Base-by-base conservation (phyloP, 2,329 filamentous ascomycete genomes). In the Apiospora saccharicola region DNA sequence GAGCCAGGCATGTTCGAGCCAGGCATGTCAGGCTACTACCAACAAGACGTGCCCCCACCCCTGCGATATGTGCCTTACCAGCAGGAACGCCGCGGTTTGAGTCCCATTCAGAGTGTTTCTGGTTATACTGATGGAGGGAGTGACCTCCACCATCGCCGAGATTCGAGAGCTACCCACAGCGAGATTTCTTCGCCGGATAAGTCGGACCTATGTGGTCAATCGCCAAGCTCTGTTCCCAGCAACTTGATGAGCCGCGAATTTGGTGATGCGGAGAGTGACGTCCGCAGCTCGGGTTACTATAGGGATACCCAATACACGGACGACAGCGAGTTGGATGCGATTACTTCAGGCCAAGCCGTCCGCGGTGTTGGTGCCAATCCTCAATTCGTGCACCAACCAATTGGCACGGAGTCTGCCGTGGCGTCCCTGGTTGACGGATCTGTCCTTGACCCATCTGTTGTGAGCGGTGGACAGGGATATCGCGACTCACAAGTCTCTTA, bases 81-180 rank as follows among this genome's bases (percentile, higher is more conserved):
- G 76, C 87, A 90, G 14, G 90, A 92, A 76, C 88, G 90, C 70
- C 92, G 93, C 57, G 92, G 91, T 14, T 83, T 97, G 68, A 98
- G 95, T 79, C 96, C 96, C 0, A 95, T 97, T 73, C 95, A 96
- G 76, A 98, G 95, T 77, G 94, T 98, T 22, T 96, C 94, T 14
- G 96, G 95, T 74, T 96, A 95, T 78, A 92, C 90, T 4, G 91
- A 95, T 77, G 90, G 90, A 67, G 90, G 90, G 70, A 91, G 86
- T 77, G 88, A 91, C 74, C 83, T 85, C 41, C 86, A 87, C 46
- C 83, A 83, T 43, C 89, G 88, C 77, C 89, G 89, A 68, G 87
- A 91, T 72, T 90, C 90, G 1, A 83, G 86, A 72, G 83, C 88
- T 44, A 87, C 87, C 64, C 86, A 85, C 19, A 85, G 84, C 26